Conservation (phyloP, 2,329 filamentous ascomycete genomes). For the Hyphodiscus sp. region DNA sequence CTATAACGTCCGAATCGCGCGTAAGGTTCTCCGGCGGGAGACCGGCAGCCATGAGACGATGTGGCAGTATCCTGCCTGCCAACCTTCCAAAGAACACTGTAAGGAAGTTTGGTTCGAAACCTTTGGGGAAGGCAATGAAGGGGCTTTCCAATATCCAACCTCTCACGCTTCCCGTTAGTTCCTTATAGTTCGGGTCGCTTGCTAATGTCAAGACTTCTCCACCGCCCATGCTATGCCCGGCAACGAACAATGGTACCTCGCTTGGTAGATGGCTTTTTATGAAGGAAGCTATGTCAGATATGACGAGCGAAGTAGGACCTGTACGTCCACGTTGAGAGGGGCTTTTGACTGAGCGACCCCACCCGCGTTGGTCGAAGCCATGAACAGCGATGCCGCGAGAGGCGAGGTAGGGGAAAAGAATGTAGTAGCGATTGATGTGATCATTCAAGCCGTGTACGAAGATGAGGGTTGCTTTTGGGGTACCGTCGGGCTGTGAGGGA, state of each 20-base stretch:
- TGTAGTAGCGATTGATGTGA: conserved; percentile 70
- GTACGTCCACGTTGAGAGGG: conserved; percentile 62
- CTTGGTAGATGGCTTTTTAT: conserved; percentile 51
- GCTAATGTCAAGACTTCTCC: conserved; percentile 63
- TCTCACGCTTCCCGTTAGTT: conserved; percentile 53
- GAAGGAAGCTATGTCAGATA: conserved; percentile 75
- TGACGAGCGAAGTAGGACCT: conserved; percentile 65
- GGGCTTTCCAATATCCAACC: conserved; percentile 75
- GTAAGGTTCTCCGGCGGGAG: conserved; percentile 56
- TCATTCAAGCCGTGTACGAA: conserved; percentile 90
- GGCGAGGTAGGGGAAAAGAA: conserved; percentile 66
- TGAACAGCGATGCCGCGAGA: conserved; percentile 67
- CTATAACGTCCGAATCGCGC: conserved; percentile 58
- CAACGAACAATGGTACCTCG: conserved; percentile 65
- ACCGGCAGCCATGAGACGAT: conserved; percentile 56
- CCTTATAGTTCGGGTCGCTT: conserved; percentile 42
- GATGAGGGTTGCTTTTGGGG: conserved; percentile 60
- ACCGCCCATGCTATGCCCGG: conserved; percentile 91
- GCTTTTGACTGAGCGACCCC: conserved; percentile 66
- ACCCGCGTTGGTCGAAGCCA: conserved; percentile 81
- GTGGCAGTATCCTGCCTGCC: conserved; percentile 60
- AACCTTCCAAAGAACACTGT: conserved; percentile 62
- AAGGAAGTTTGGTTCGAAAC: conserved; percentile 54
- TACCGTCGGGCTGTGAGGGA: conserved; percentile 20
- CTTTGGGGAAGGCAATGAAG: conserved; percentile 66